Conservation (phyloP, 1,284 basidiomycete species). For the Cryptococcus jaspeensis region DNA sequence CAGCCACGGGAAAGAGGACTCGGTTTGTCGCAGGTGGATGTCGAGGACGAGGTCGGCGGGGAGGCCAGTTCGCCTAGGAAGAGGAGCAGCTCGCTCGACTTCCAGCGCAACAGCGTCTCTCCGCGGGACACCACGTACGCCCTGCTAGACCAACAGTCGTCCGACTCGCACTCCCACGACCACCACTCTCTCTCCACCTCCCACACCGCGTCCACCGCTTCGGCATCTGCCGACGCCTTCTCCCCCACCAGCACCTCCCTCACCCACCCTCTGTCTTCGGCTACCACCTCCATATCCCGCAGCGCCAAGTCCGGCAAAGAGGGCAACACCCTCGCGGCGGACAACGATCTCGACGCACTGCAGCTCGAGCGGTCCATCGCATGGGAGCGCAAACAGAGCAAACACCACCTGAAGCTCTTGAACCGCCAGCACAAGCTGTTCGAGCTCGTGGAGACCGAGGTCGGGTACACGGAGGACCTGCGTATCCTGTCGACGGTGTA, state of each 20-base stretch:
- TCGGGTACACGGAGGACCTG: conserved; percentile 74
- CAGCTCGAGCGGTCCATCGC: conserved; percentile 30
- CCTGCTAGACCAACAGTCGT: background rate
- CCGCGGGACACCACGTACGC: background rate
- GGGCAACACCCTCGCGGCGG: conserved; percentile 2
- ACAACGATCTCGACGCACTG: conserved; percentile 26
- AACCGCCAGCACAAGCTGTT: conserved; percentile 45
- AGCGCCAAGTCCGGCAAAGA: conserved; percentile 47
- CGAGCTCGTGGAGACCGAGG: conserved; percentile 82
- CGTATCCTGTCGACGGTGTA: conserved; percentile 65
- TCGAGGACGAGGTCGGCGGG: background rate
- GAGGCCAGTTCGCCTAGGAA: background rate
- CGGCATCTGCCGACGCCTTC: conserved; percentile 31
- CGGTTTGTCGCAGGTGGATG: too few species aligned
- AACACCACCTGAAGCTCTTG: conserved; percentile 24
- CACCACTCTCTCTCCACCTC: conserved; percentile 19
- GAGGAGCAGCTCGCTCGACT: background rate
- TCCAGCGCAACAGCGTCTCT: background rate
- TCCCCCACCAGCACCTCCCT: conserved; percentile 40
- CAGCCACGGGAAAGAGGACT: too few species aligned
- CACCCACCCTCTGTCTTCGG: conserved; percentile 45
- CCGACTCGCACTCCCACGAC: conserved; percentile 1
- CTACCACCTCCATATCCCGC: conserved; percentile 49
- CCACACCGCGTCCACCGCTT: conserved; percentile 22
- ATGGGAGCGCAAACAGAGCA: conserved; percentile 33